phyloP scores from a whole-genome alignment of 306 rosid species.

The Acacia melanoxylon region DNA sequence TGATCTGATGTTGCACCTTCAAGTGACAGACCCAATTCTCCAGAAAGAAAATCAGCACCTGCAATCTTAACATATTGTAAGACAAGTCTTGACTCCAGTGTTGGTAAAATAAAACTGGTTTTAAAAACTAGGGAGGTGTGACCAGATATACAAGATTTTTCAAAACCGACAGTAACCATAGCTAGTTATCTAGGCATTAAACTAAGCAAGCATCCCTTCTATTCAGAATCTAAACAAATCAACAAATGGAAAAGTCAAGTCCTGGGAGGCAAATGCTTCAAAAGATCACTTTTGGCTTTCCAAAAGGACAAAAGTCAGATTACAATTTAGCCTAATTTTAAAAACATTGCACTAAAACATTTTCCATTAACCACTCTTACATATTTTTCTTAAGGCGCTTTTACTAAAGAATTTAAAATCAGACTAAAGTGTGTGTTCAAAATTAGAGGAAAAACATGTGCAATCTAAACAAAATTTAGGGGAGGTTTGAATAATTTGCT shows the following conservation, averaged over 20 bases:
- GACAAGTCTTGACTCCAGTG: not conserved
- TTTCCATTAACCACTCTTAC: not conserved
- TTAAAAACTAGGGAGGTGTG: not conserved
- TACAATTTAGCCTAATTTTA: not conserved
- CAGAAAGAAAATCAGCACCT: slow-evolving; percentile 95
- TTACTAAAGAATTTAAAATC: not conserved
- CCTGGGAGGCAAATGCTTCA: not conserved
- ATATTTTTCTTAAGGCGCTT: not conserved
- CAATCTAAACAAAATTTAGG: not conserved
- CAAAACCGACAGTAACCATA: not conserved
- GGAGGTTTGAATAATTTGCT: not conserved
- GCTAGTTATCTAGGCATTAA: not conserved
- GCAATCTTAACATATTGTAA: slow-evolving; percentile 35
- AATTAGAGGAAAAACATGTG: not conserved
- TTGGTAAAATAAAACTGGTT: not conserved
- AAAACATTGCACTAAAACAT: not conserved
- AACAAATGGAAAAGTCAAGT: not conserved
- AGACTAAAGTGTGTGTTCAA: not conserved
- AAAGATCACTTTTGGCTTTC: not conserved
- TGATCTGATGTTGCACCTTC: slow-evolving; percentile 93
- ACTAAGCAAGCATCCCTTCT: not conserved
- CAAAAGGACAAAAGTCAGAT: not conserved
- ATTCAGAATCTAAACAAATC: not conserved
- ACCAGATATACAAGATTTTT: not conserved
- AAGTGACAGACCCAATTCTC: slow-evolving; percentile 85